A percentile compares a stretch with the other conserved stretches of the same genome.
phyloP scores from a whole-genome alignment of 139 green algal species.

The Tetradesmus obliquus region DNA sequence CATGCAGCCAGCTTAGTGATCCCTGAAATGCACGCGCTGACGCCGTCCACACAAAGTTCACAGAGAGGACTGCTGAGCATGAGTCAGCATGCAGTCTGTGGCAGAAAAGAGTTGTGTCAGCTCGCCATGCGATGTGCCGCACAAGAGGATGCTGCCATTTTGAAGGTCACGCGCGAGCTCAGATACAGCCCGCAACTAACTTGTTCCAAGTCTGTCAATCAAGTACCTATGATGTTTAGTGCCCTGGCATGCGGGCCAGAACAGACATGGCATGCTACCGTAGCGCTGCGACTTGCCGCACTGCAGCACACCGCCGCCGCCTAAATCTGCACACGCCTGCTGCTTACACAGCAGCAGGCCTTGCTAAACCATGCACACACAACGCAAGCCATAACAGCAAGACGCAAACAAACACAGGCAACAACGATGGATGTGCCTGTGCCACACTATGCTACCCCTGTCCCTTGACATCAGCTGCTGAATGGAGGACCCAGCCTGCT shows the following conservation, averaged over 20 bases:
- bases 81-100: neutral
- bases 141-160: neutral
- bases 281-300: no score
- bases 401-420: neutral
- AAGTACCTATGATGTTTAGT: no score
- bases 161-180: neutral
- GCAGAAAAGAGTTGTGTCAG: neutral
- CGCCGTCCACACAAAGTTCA: neutral
- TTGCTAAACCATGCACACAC: neutral
- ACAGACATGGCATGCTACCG: neutral
- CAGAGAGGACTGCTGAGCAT: neutral
- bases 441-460: no score
- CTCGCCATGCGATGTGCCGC: neutral
- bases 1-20: no score
- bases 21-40: no score
- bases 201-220: no score
- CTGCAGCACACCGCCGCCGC: neutral
- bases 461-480: no score
- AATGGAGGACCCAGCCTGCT: no score
- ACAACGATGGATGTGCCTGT: neutral
- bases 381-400: neutral
- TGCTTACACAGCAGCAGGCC: neutral
- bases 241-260: neutral
- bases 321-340: neutral
- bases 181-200: no score